Base-by-base conservation (phyloP, 2,329 filamentous ascomycete species). In the Sporothrix curviconia region DNA sequence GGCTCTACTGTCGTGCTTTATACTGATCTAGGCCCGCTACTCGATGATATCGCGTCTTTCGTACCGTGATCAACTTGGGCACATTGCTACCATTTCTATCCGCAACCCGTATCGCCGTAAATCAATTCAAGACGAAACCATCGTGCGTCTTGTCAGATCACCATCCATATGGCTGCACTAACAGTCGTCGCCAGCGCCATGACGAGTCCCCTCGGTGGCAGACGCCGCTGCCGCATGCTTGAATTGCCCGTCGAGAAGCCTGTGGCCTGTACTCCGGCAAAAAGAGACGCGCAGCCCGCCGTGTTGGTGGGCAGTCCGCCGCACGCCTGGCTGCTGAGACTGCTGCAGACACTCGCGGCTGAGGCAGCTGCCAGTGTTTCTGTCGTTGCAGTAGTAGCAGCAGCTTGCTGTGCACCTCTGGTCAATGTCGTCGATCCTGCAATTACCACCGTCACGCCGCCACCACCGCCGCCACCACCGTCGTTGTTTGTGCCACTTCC, bases 241-340 rank as follows among this genome's bases (percentile, higher is more conserved):
- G 39, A 9, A 42, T 22, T 55, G n/a, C 50, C 50, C 19, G 32
- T 34, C 11, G 51, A 55, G 19, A 54, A 57, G 3, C 50, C 43
- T 14, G 54, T 54, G 9, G 30, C 34, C 15, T 49, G 28, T 7
- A 28, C 54, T 36, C n/a, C 50, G 1, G 58, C 44, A 32, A 59
- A 61, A 7, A 55, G 19, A 1, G 57, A 55, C 12, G 54, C 36
- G 39, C 59, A 61, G 8, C 39, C 55, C 5, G 59, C 59, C 4
- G 43, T 17, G 40, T 54, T 34, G n/a, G 53, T 57, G 15, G 62
- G 62, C 52, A 64, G 46, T 6, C 57, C 60, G 34, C 59, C 60
- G 47, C 62, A 64, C 15, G 59, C 62, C n/a, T 44, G 39, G 40
- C 55, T 60, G 50, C 57, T 55, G 12, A 64, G 57, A 75, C 39